Evolutionary conservation across 768 basidiomycete genomes (phyloP).

Genomic region (Infundibulicybe gibba): DNA sequence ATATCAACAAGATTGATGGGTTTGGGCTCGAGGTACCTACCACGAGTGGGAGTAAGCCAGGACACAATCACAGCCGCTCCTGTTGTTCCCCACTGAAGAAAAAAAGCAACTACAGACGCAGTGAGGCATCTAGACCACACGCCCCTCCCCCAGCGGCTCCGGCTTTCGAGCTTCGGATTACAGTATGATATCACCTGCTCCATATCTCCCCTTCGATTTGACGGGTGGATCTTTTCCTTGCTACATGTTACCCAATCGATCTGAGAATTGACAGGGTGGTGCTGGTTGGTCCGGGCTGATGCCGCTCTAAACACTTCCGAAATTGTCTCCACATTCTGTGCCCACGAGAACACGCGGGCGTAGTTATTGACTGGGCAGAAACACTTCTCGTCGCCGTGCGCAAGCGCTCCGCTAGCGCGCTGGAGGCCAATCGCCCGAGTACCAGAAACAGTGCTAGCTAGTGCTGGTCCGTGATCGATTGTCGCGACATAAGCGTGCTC

Average conservation of each 20-base stretch:
- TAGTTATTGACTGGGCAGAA: too few species aligned
- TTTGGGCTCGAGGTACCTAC: constrained; percentile 5
- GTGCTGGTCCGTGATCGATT: too few species aligned
- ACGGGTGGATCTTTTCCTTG: not conserved
- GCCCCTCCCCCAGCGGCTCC: constrained; percentile 4
- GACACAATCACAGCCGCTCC: constrained; percentile 16
- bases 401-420: not conserved
- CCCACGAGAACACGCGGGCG: too few species aligned
- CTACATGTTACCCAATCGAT: constrained; percentile 1
- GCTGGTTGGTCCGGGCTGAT: too few species aligned
- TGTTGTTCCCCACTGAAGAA: constrained; percentile 21
- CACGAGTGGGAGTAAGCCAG: constrained; percentile 17
- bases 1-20: not conserved
- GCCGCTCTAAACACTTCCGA: too few species aligned
- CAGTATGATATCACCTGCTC: not conserved
- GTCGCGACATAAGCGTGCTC: constrained; percentile 13
- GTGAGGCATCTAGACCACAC: constrained; percentile 8
- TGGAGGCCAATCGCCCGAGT: too few species aligned
- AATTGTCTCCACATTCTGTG: too few species aligned
- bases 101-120: constrained; percentile 11
- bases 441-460: too few species aligned
- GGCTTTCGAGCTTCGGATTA: not conserved
- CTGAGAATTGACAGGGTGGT: constrained; percentile 5
- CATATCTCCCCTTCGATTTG: not conserved
- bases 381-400: too few species aligned